These are phyloP conservation scores for Malus orientalis DNA, from an alignment of 306 rosid genomes.

Conservation along the genomic window DNA sequence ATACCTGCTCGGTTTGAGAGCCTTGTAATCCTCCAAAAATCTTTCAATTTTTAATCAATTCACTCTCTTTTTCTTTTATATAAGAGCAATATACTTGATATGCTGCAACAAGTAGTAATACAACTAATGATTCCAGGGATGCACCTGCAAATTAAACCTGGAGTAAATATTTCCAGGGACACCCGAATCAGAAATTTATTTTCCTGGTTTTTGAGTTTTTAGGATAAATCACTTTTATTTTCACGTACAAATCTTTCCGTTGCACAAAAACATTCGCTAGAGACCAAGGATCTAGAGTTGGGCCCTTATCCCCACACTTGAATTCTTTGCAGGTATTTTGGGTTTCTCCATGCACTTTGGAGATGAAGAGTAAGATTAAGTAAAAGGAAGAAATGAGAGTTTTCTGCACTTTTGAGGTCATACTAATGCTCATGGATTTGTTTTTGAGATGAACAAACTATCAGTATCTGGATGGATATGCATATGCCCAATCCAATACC, in stretches of 20 bases:
- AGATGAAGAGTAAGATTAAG: not conserved
- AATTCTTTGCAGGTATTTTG: not conserved
- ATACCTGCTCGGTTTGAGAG: too few species aligned
- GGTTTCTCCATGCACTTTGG: not conserved
- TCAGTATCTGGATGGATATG: too few species aligned
- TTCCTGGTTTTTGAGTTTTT: too few species aligned
- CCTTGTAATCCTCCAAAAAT: constrained; percentile 26
- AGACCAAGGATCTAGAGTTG: too few species aligned
- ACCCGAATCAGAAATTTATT: too few species aligned
- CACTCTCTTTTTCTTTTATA: not conserved
- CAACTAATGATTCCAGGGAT: not conserved
- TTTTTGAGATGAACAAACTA: too few species aligned
- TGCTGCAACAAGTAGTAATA: too few species aligned
- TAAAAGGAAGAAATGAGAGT: not conserved
- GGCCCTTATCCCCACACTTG: constrained; percentile 13
- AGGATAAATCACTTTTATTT: too few species aligned
- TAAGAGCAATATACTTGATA: not conserved
- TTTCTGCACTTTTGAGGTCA: not conserved
- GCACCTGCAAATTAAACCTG: not conserved
- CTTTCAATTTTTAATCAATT: constrained; percentile 15
- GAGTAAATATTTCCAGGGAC: too few species aligned
- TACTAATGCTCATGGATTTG: not conserved
- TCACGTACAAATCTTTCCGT: too few species aligned
- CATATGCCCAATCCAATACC: too few species aligned
- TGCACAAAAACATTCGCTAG: too few species aligned